Percentiles rank a stretch among this genome's conserved stretches.
These are phyloP conservation scores for Wickerhamiella occidentalis DNA, from an alignment of 805 yeast genomes.

Conservation along the genomic window DNA sequence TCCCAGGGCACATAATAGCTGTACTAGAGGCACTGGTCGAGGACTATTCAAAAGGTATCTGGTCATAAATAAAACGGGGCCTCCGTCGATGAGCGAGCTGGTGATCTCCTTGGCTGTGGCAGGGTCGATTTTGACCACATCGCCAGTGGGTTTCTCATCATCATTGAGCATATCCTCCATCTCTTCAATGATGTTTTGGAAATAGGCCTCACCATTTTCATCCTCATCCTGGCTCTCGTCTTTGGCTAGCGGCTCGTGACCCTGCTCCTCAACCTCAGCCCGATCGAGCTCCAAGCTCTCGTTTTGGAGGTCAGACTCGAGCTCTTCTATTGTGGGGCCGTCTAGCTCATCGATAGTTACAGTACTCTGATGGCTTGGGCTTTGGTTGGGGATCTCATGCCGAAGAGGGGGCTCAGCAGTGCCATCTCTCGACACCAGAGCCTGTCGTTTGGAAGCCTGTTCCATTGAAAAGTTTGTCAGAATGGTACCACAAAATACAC, in stretches of 20 bases:
- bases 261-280: constrained; percentile 31
- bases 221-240: constrained; percentile 12
- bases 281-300: constrained; percentile 45
- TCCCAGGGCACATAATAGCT: constrained; percentile 52
- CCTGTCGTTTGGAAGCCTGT: constrained; percentile 4
- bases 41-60: constrained; percentile 44
- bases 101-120: constrained; percentile 38
- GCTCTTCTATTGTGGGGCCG: not conserved
- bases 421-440: constrained; percentile 2
- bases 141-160: constrained; percentile 12
- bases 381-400: not conserved
- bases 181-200: constrained; percentile 18
- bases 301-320: not conserved
- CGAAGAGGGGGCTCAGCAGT: constrained; percentile 1
- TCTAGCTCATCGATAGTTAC: constrained; percentile 1
- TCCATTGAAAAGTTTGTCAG: constrained; percentile 6
- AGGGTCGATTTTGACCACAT: constrained; percentile 25
- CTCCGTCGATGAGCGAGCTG: constrained; percentile 44
- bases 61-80: constrained; percentile 48
- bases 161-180: constrained; percentile 21
- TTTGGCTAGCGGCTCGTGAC: constrained; percentile 16
- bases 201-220: constrained; percentile 16
- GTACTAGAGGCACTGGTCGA: constrained; percentile 39
- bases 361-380: not conserved
- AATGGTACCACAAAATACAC: not conserved